Base-by-base conservation (phyloP, 441 rosid species). In the Eutrema salsugineum region DNA sequence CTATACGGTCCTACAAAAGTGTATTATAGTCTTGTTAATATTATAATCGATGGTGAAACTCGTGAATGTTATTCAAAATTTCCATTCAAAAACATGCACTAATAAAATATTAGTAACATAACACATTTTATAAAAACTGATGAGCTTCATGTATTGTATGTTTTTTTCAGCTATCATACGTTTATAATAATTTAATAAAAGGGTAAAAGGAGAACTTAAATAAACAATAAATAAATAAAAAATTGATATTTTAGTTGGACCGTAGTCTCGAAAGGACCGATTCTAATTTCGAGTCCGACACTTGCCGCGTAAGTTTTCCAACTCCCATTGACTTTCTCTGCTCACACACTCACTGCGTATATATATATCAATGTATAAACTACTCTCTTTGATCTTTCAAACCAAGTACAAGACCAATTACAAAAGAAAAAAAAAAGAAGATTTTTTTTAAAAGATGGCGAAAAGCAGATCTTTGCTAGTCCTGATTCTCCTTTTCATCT, bases 241-340 rank as follows among this genome's bases (percentile, higher is more conserved):
- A 58, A 50, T 40, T 40, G 10, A 15, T 47, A 69, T 28, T 46
- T n/a, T 47, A 47, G 46, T 47, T 76, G 74, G 75, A 68, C 66
- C 39, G 32, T 28, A 35, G 51, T 11, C 16, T 49, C 38, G 57
- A 16, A 65, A 73, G 20, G 17, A 53, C 51, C 9, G 14, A 47
- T 20, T 30, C 22, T 2, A 27, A 2, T 42, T 9, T 4, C 1
- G 38, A 69, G 54, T 40, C 75, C 49, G 62, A 70, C 71, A 49
- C 79, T 76, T 76, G 79, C 76, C 79, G 79, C 79, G 79, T 76
- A 76, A 50, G 76, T 36, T 70, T 64, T 32, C 50, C 76, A 40
- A 48, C 72, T 22, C 71, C 12, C 67, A 3, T 64, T 70, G 71
- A 70, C 79, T 57, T 70, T 70, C 55, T 33, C 53, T 32, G 2